Evolutionary conservation across 495 filamentous ascomycete genomes (phyloP).

Genomic region (Daldinia decipiens): DNA sequence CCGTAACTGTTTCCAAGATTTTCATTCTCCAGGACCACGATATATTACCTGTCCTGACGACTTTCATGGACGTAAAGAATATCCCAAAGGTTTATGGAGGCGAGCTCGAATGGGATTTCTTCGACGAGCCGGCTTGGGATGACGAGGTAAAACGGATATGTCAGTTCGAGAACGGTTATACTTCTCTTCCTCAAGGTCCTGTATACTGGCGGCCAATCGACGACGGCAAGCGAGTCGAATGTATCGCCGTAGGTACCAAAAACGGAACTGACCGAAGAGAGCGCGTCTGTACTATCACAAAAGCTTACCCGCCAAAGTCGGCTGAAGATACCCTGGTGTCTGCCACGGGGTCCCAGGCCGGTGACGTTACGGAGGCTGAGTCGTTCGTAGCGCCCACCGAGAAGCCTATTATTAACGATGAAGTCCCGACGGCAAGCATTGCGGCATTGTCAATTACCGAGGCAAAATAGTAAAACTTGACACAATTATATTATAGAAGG

Average conservation of each 20-base stretch:
- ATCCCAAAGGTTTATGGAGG: constrained; percentile 89
- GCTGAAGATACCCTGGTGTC: constrained; percentile 27
- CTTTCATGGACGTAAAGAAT: constrained; percentile 81
- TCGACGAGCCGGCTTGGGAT: constrained; percentile 71
- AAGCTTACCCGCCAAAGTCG: constrained; percentile 44
- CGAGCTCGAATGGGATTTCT: constrained; percentile 81
- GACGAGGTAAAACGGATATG: constrained; percentile 54
- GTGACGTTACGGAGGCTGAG: constrained; percentile 32
- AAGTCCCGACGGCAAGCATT: constrained; percentile 33
- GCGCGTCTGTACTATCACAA: constrained; percentile 58
- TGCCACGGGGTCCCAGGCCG: constrained; percentile 27
- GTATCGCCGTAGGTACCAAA: constrained; percentile 57
- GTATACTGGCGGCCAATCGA: constrained; percentile 59
- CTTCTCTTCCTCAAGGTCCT: constrained; percentile 60
- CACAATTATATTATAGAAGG: neutral
- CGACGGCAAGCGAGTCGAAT: constrained; percentile 54
- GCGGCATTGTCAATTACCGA: constrained; percentile 31
- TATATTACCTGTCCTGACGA: constrained; percentile 75
- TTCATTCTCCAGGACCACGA: constrained; percentile 80
- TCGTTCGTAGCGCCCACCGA: constrained; percentile 24
- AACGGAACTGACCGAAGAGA: constrained; percentile 50
- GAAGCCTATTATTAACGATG: constrained; percentile 28
- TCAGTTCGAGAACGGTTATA: constrained; percentile 57
- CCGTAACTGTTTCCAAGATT: constrained; percentile 91
- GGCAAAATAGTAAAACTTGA: constrained; percentile 1